A percentile compares a stretch with the other conserved stretches of the same genome.
phyloP scores from a whole-genome alignment of 371 early-diverging fungal genomes.

The Circinella umbellata region DNA sequence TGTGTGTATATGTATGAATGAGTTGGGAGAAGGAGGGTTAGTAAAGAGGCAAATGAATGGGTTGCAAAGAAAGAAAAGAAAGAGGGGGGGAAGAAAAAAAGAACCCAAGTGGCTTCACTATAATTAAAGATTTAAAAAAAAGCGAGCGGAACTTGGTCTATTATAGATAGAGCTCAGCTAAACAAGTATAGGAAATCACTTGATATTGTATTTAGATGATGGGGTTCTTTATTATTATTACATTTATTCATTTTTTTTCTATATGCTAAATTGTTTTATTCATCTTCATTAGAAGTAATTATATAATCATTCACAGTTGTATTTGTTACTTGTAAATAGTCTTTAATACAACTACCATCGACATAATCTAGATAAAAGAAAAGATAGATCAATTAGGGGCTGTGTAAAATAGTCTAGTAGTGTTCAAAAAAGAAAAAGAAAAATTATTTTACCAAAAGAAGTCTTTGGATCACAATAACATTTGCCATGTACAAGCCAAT shows the following conservation, averaged over 20 bases:
- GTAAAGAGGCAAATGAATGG: not conserved
- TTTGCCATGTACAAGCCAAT: constrained; percentile 52
- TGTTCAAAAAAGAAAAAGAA: too few species aligned
- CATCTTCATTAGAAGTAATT: constrained; percentile 20
- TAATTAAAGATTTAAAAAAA: too few species aligned
- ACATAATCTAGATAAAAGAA: not conserved
- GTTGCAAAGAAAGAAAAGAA: not conserved
- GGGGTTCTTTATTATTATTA: too few species aligned
- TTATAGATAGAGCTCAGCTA: too few species aligned
- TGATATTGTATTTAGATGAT: too few species aligned
- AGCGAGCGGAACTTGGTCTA: too few species aligned
- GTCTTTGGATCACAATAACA: constrained; percentile 62
- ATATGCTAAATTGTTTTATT: not conserved
- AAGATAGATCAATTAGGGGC: too few species aligned
- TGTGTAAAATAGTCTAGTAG: too few species aligned
- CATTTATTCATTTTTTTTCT: too few species aligned
- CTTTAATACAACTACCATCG: constrained; percentile 30
- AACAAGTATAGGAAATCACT: too few species aligned
- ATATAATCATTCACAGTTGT: constrained; percentile 31
- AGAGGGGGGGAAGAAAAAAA: not conserved
- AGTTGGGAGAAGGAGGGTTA: too few species aligned
- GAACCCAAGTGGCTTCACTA: not conserved
- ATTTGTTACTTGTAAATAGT: constrained; percentile 34
- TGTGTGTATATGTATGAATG: too few species aligned
- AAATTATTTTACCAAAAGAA: constrained; percentile 64